Evolutionary conservation across 176 grass and related monocot genomes (phyloP), one percentile per base, ranked within the genome.

Genomic region (Juncus inflexus): DNA sequence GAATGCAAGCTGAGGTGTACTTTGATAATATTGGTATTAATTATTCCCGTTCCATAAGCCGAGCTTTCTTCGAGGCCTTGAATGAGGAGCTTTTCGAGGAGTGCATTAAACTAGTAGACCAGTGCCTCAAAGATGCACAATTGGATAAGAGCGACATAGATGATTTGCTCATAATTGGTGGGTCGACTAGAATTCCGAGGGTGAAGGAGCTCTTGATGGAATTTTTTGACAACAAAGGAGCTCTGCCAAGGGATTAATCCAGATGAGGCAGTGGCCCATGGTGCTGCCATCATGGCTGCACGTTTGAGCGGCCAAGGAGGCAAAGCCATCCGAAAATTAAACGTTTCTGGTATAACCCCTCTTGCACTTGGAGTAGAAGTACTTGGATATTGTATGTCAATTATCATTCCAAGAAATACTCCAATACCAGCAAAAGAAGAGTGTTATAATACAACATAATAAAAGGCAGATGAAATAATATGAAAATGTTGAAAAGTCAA

Each of bases 221-320:
- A 36, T 84, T 84, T 43, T 95, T 95, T 72, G 86, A 90, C 4
- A 83, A 86, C 37, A n/a, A 90, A 90, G 80, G 78, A 95, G 75
- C 80, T 95, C 4, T 95, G 90, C 80, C 90, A 84, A 78, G 90
- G 77, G 77, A 95, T 90, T 75, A 95, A 95, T 65, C 90, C 90
- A 1, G 90, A 95, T 11, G 90, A 95, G 77, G 90, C 90, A 7
- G 90, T 95, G 0, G 86, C 90, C 0, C 90, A 87, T 42, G 90
- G 86, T 3, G 90, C 86, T 52, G 80, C 90, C 0, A 83, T 95
- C 1, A 80, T 90, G 62, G 90, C 90, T 0, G 83, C 90, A 3
- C 86, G 83, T 55, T 66, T 95, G 42, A 87, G 83, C 40, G 86
- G 86, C 45, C 83, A 90, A 55, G 90, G 83, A 9, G 84, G 86